Evolutionary conservation across 2,329 filamentous ascomycete species (phyloP), one percentile per base, ranked within the genome.

Genomic region (Atkinsonella texensis): DNA sequence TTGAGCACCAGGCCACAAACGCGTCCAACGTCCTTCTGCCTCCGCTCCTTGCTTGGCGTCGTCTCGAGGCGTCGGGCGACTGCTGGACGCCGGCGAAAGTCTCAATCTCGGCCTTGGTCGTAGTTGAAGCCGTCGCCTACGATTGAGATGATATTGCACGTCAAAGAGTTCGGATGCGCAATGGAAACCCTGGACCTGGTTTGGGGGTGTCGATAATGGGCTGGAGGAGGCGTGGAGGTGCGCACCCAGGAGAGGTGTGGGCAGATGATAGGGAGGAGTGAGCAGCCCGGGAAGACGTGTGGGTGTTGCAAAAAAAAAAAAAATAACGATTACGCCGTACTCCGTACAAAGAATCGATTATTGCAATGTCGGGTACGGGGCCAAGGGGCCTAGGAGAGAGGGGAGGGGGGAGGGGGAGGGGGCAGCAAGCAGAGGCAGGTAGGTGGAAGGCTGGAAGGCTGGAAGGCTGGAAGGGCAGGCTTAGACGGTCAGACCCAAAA

Each of bases 121-220:
- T 40, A 17, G 28, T 50, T 49, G 38, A 50, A 51, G 50, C 18
- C 42, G 41, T 56, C 50, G 47, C 52, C 51, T 35, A 51, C 40
- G 18, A 39, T 42, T 42, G 48, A 48, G 40, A n/a, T 51, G 49
- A 46, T 17, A 47, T 48, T 46, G 46, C 41, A 52, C 53, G 50
- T 55, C 47, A 50, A 50, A 56, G 49, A 47, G 45, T 42, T 50
- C 48, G 49, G 53, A 51, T 56, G 52, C 54, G 55, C 53, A 52
- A 58, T 55, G 56, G 56, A 60, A 60, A 58, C 58, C 59, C 58
- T 57, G 58, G 58, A 59, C 59, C 58, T 60, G 58, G 59, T 58
- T 60, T 53, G 66, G 66, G 66, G 64, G 66, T 69, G 66, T 69
- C 67, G 66, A 68, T 69, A 69, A 68, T 68, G 64, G 62, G 63